Evolutionary conservation across 768 basidiomycete species (phyloP).

Genomic region (Pisolithus orientalis): DNA sequence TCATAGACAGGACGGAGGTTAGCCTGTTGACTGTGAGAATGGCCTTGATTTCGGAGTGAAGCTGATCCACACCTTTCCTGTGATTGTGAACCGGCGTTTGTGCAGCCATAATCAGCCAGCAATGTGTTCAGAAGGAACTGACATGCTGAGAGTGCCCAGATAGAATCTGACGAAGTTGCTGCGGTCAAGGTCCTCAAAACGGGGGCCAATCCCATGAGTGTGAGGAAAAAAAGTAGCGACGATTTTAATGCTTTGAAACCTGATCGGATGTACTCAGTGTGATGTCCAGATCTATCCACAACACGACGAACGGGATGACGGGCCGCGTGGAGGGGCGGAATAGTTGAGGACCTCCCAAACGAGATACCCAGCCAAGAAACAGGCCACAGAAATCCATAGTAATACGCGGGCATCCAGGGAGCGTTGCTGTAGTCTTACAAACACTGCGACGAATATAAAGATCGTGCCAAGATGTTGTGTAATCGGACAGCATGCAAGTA

Average conservation of each 20-base stretch:
- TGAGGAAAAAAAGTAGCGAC: conserved; percentile 80
- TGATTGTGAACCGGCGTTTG: conserved; percentile 34
- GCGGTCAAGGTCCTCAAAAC: conserved; percentile 88
- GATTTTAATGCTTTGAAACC: conserved; percentile 73
- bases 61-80: conserved; percentile 51
- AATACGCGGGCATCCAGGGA: conserved; percentile 63
- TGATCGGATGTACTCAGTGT: conserved; percentile 24
- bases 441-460: conserved; percentile 76
- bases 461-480: conserved; percentile 81
- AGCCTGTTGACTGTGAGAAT: conserved; percentile 42
- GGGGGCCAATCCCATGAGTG: conserved; percentile 85
- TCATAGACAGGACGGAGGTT: conserved; percentile 81
- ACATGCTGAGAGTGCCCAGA: conserved; percentile 88
- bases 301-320: conserved; percentile 20
- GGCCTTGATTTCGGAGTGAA: conserved; percentile 15
- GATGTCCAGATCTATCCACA: background rate
- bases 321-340: conserved; percentile 23
- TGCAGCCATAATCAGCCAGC: conserved; percentile 74
- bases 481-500: conserved; percentile 64
- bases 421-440: conserved; percentile 61
- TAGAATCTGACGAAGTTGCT: conserved; percentile 93
- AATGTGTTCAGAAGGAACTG: conserved; percentile 79
- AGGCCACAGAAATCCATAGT: conserved; percentile 54
- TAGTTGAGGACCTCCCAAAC: conserved; percentile 54
- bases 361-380: conserved; percentile 56